Evolutionary conservation across 2,329 filamentous ascomycete species (phyloP), one percentile per base, ranked within the genome.

Genomic region (Fusarium sp.): DNA sequence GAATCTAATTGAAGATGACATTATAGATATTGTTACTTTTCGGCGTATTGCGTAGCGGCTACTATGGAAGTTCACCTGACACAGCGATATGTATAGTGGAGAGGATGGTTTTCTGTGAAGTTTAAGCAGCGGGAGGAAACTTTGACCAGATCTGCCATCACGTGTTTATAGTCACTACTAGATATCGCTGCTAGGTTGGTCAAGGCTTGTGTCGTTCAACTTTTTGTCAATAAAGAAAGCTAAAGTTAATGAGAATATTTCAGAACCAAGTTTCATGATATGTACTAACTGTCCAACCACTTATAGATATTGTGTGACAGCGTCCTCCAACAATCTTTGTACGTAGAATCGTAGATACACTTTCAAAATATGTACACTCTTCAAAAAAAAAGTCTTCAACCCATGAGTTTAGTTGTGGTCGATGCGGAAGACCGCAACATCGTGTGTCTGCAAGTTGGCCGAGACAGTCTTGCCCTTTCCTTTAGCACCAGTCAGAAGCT

Each of bases 401-500:
- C 17, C 15, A 7, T 18, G 22, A 6, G 5, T 3, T 45, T 68
- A 68, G 42, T 44, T 68, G 47, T 62, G 60, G 20, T 68, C 47
- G 8, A 68, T 62, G 17, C 56, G 47, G 42, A 68, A 68, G 24
- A 68, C 66, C 2, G 66, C 66, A 44, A 68, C 17, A 30, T 68
- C 66, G 26, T 68, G 66, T 50, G 66, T 54, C 30, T 62, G 55
- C 26, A 68, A 54, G 36, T 68, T 68, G 5, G 64, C 66, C 5
- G 45, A 36, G 6, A 68, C 66, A 24, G 64, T 68, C 41, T 41
- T 68, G 30, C 64, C 64, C 38, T 60, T 68, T 17, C 66, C 66
- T 47, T 68, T 68, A 18, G 64, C 55, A 42, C 66, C 66, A 26
- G 64, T 68, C 30, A 68, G 38, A 22, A 68, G 41, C 42, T 68